phyloP scores from a whole-genome alignment of 768 basidiomycete species.

The Albatrellus ellisii region DNA sequence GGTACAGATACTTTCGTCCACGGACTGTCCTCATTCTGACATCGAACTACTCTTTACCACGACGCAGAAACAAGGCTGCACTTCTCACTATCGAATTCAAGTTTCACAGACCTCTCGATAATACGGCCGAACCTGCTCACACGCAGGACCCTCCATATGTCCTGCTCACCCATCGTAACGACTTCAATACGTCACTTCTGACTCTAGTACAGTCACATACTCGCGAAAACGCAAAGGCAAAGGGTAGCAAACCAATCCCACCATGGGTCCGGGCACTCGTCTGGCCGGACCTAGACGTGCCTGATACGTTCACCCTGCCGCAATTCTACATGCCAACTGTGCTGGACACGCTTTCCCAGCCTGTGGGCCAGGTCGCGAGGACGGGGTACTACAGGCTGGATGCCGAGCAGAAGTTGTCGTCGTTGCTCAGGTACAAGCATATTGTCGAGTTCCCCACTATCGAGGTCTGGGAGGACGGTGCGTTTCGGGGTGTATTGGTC shows the following conservation, averaged over 20 bases:
- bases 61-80: constrained; percentile 47
- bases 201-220: constrained; percentile 34
- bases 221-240: constrained; percentile 25
- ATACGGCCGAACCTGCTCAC: constrained; percentile 28
- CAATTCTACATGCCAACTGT: constrained; percentile 46
- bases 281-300: constrained; percentile 38
- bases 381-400: constrained; percentile 52
- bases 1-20: constrained; percentile 27
- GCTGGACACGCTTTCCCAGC: constrained; percentile 18
- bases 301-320: constrained; percentile 40
- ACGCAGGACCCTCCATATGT: constrained; percentile 28
- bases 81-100: constrained; percentile 64
- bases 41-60: background rate
- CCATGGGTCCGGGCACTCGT: constrained; percentile 45
- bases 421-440: constrained; percentile 40
- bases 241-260: constrained; percentile 33
- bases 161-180: constrained; percentile 54
- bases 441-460: constrained; percentile 83
- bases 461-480: constrained; percentile 50
- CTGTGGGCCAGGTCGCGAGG: constrained; percentile 1
- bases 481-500: constrained; percentile 50
- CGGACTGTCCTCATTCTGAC: constrained; percentile 4
- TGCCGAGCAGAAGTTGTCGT: constrained; percentile 29
- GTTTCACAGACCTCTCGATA: constrained; percentile 42
- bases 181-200: constrained; percentile 35